Evolutionary conservation across 345 rosid species (phyloP), one percentile per base, ranked within the genome.

Genomic region (Brassica juncea): DNA sequence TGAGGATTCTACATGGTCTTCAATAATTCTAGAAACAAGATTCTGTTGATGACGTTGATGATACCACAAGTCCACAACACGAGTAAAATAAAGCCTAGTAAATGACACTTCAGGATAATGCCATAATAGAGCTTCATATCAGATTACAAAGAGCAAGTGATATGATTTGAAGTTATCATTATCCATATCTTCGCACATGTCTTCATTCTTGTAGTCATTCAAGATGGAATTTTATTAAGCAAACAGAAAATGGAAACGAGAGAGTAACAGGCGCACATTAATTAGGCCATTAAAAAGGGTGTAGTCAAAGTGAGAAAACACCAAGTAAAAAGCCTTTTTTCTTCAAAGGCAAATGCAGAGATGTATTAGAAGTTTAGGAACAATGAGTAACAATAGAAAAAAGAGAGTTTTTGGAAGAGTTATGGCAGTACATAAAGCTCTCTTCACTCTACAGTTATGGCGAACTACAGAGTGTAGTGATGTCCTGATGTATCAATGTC

Each of bases 391-490:
- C 71, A 77, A 62, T 52, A 63, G 31, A 68, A 44, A 5, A 68
- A 66, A 23, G 82, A 8, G 11, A 8, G 66, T 72, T 39, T 73
- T 73, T 66, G 76, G 82, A 75, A 80, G 83, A 80, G 79, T 74
- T 80, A 69, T 74, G 14, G 80, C 80, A 62, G 75, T 69, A 74
- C 83, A 80, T 80, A 80, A 69, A 49, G 77, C 68, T 68, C 70
- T 54, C 71, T 80, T 80, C 78, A 77, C 74, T 67, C 77, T 73
- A 79, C 3, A 42, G 49, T 42, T 52, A 69, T 72, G 42, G 64
- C 68, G 0, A 69, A 68, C 69, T 92, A 92, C 78, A 92, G 89
- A 6, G 97, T 92, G 77, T 92, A 52, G 57, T 52, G 57, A 52
- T 52, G 57, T 52, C 57, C 57, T 52, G 57, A 52, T 14, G 57